Evolutionary conservation across 2,329 filamentous ascomycete species (phyloP), one percentile per base, ranked within the genome.

Genomic region (Stemphylium lycopersici): DNA sequence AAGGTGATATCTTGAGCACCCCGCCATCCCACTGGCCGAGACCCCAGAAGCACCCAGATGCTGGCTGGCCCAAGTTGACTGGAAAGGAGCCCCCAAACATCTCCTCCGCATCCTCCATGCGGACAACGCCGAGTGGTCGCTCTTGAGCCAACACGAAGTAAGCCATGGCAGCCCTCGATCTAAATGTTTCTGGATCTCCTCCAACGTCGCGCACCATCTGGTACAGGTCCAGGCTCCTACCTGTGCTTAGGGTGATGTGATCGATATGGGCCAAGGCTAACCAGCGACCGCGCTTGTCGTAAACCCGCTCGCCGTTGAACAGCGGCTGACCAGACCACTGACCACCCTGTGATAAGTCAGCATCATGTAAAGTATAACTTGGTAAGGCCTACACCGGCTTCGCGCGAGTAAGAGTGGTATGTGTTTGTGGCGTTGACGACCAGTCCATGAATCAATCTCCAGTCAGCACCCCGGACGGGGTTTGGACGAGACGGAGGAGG

Each of bases 141-240:
- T 49, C 47, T n/a, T 11, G 38, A 24, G 11, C 37, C 29, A 49
- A 31, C 10, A 48, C 8, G 18, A 32, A 48, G 12, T 48, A 5
- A 11, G 45, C 45, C 36, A 40, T 41, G 15, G 7, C 45, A 3
- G 20, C 10, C 36, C 29, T 48, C 11, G 36, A 32, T 1, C 1
- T 12, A 18, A 49, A 49, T 3, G 11, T 36, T 13, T 26, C 12
- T 26, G 47, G 38, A 15, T 49, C 15, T 20, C 47, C 47, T 16
- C 47, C 47, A 11, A 41, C 47, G 10, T 24, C 47, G 36, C 8
- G 8, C 18, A 49, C 47, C 31, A 49, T 49, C 18, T 49, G 29
- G 10, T 49, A 4, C n/a, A 49, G 31, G 32, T 34, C 5, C n/a
- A 6, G 18, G 15, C 7, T 7, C 13, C 6, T 16, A 15, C 16